phyloP scores from a whole-genome alignment of 2,329 filamentous ascomycete genomes.

The Neonectria sp. region DNA sequence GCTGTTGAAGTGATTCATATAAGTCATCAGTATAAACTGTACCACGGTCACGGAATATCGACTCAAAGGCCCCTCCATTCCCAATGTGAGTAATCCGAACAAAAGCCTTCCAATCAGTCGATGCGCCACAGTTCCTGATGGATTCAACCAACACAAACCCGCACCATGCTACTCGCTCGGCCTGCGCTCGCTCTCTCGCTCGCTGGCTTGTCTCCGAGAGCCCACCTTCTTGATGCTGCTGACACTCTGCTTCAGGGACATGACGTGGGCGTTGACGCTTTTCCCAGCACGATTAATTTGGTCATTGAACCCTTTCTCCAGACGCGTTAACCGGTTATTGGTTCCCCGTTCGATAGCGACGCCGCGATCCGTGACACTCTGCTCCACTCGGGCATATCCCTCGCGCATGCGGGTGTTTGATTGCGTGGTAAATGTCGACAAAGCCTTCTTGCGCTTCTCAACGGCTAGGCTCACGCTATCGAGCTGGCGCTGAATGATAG shows the following conservation, averaged over 20 bases:
- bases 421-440: conserved; percentile 21
- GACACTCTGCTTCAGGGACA: conserved; percentile 1
- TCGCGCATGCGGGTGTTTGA: conserved; percentile 31
- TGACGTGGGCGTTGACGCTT: not conserved
- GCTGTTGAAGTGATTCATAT: too few relatives aligned
- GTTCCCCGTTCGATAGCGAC: conserved; percentile 28
- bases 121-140: not conserved
- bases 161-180: not conserved
- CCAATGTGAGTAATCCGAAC: not conserved
- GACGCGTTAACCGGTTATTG: conserved; percentile 2
- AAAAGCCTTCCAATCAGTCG: not conserved
- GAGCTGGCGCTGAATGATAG: conserved; percentile 20
- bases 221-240: not conserved
- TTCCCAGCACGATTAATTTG: conserved; percentile 5
- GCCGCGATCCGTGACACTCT: conserved; percentile 22
- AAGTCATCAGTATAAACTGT: not conserved
- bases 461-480: conserved; percentile 32
- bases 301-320: conserved; percentile 11
- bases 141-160: not conserved
- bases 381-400: conserved; percentile 16
- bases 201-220: not conserved
- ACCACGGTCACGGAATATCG: not conserved
- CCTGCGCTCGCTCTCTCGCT: not conserved
- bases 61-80: not conserved
- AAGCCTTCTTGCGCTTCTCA: conserved; percentile 38